phyloP scores from a whole-genome alignment of 2,329 filamentous ascomycete genomes.

The Verticillium longisporum region DNA sequence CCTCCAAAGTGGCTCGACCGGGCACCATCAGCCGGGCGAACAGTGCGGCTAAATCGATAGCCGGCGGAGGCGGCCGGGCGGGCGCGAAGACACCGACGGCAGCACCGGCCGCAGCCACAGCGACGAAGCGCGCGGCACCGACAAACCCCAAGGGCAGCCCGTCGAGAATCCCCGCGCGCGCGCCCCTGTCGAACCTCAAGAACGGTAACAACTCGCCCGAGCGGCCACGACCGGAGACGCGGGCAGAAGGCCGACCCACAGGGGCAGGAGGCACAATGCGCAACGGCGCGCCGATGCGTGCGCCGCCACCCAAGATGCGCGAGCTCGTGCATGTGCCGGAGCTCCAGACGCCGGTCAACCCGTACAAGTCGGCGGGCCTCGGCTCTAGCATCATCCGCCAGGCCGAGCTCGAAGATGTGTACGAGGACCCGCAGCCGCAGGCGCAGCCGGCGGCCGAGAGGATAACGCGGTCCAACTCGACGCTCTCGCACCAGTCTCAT shows the following conservation, averaged over 20 bases:
- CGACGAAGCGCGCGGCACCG: slow-evolving; percentile 20
- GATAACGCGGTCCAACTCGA: slow-evolving; percentile 32
- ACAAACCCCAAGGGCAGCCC: slow-evolving; percentile 42
- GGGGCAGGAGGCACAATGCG: slow-evolving; percentile 35
- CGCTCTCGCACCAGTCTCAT: slow-evolving; percentile 21
- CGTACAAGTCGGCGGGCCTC: slow-evolving; percentile 41
- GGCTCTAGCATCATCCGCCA: slow-evolving; percentile 51
- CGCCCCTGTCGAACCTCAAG: slow-evolving; percentile 62
- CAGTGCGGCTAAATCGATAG: slow-evolving; percentile 20
- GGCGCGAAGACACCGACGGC: slow-evolving; percentile 47
- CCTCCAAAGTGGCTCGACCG: slow-evolving; percentile 28
- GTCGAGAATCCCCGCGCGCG: slow-evolving; percentile 62
- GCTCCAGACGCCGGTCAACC: slow-evolving; percentile 41
- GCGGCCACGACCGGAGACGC: slow-evolving; percentile 42
- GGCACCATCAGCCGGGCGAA: slow-evolving; percentile 26
- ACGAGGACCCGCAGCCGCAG: slow-evolving; percentile 54
- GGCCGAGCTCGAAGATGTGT: slow-evolving; percentile 75
- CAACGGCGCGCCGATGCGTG: slow-evolving; percentile 50
- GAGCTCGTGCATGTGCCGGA: slow-evolving; percentile 55
- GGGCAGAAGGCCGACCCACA: slow-evolving; percentile 20
- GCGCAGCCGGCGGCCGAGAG: slow-evolving; percentile 16
- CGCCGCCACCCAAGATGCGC: slow-evolving; percentile 88
- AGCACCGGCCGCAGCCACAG: slow-evolving; percentile 12
- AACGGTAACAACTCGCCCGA: slow-evolving; percentile 78
- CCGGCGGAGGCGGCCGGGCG: slow-evolving; percentile 7